Evolutionary conservation across 345 rosid species (phyloP), one percentile per base, ranked within the genome.

Genomic region (Toxicodendron radicans): DNA sequence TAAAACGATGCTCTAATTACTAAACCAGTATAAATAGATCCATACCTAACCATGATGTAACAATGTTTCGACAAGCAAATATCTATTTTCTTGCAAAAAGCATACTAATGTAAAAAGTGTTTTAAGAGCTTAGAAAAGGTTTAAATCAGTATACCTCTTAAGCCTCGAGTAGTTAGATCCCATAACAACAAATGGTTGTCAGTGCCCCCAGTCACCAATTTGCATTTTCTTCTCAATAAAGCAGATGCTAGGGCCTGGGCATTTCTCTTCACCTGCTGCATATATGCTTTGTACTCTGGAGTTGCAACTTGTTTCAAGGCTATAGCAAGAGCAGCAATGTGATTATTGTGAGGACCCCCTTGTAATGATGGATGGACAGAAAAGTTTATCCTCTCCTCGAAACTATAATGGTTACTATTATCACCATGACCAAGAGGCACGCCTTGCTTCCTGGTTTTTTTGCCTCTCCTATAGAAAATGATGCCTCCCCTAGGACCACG

Each of bases 401-500:
- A 88, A 76, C 93, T 94, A 74, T 91, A 88, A 30, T 86, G 85
- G 62, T 78, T 72, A 71, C 70, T 63, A 74, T 74, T 83, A 77
- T 88, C 92, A 73, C 78, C 80, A 8, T 91, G 87, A 78, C 68
- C 66, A 53, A 79, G 72, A 75, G 64, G 75, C 73, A 76, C 74
- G 60, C 90, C 86, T 46, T 70, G 91, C 73, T 86, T 90, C 90
- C 92, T 88, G 51, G 83, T 74, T 78, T 89, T 95, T 74, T 84
- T 77, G 43, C 98, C 96, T 86, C 85, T 90, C 81, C 95, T 82
- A 81, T 75, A 95, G 83, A 95, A 93, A 72, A 95, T 87, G 46
- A 95, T 95, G 75, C 99, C 99, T 79, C 98, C 99, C 86, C 99
- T 89, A 1, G 99, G 98, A 70, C 98, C 99, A 43, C 97, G 88